A percentile compares a stretch with the other conserved stretches of the same genome.
These are phyloP conservation scores for Bruguiera gymnorhiza DNA, from an alignment of 345 rosid genomes.

Conservation along the genomic window DNA sequence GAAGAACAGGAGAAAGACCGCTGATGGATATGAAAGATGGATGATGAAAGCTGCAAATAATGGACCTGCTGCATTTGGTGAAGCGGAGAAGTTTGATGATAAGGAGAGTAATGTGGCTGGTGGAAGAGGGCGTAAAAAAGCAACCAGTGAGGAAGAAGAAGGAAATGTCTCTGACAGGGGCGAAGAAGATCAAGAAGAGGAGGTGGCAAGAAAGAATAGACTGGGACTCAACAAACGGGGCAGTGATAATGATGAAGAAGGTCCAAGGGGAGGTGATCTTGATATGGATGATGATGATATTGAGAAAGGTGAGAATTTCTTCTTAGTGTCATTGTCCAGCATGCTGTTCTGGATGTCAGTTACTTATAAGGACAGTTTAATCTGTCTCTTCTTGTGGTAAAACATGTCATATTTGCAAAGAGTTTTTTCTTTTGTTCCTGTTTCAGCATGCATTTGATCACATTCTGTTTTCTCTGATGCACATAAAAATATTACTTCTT, in stretches of 20 bases:
- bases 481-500: background rate
- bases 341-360: background rate
- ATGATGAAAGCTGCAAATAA: conserved; percentile 97
- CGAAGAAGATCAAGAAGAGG: conserved; percentile 95
- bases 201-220: conserved; percentile 77
- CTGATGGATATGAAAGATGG: conserved; percentile 98
- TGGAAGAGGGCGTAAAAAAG: conserved; percentile 76
- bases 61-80: conserved; percentile 95
- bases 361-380: background rate
- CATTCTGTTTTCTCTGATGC: background rate
- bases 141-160: conserved; percentile 76
- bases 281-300: conserved; percentile 94
- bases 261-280: conserved; percentile 83
- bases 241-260: conserved; percentile 92
- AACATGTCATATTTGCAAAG: background rate
- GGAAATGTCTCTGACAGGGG: conserved; percentile 80
- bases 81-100: conserved; percentile 66
- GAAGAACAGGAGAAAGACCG: conserved; percentile 89
- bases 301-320: conserved; percentile 68
- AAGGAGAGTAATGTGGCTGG: conserved; percentile 53
- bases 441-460: background rate
- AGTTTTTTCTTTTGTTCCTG: background rate
- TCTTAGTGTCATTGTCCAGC: background rate
- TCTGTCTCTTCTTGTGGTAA: background rate
- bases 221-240: conserved; percentile 68